Evolutionary conservation across 2,329 filamentous ascomycete species (phyloP), one percentile per base, ranked within the genome.

Genomic region (Fusarium albidum): DNA sequence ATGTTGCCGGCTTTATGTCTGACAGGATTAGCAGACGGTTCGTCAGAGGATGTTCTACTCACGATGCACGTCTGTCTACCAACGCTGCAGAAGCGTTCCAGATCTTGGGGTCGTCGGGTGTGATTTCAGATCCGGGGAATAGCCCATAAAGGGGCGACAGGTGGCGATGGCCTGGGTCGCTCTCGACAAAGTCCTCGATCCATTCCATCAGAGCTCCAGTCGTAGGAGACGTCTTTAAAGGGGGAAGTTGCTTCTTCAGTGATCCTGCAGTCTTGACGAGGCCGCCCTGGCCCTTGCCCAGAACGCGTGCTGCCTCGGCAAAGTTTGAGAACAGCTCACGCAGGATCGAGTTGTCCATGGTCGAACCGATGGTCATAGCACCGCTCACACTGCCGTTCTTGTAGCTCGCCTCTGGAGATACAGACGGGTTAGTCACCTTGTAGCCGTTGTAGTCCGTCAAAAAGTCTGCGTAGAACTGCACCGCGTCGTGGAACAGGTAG

Each of bases 171-270:
- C 32, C 48, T 9, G 40, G 40, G 14, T 38, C 34, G 0, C 14
- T 40, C 14, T 45, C 48, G 9, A 35, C 15, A 31, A 52, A 52
- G 14, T 52, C 49, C 28, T 47, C 49, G 4, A 47, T 38, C 49
- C 49, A 52, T n/a, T 48, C 35, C 21, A 40, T 48, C 3, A 48
- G 26, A 18, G 28, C 27, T 3, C 45, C 45, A 10, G 37, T 41
- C n/a, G 17, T 31, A 4, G 25, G 14, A 2, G 29, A 52, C 9
- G 41, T 35, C 21, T 46, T 21, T 3, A 41, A n/a, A 8, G 37
- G 49, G 2, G 35, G 43, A 8, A 47, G 31, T 1, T 17, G 28
- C 9, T 40, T 21, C 2, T 43, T 40, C 15, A 52, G 11, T 7
- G 40, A 45, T 8, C 17, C 14, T 9, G 42, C 48, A 9, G 25